Base-by-base conservation (phyloP, 2,329 filamentous ascomycete genomes). In the Fusarium duplospermum region DNA sequence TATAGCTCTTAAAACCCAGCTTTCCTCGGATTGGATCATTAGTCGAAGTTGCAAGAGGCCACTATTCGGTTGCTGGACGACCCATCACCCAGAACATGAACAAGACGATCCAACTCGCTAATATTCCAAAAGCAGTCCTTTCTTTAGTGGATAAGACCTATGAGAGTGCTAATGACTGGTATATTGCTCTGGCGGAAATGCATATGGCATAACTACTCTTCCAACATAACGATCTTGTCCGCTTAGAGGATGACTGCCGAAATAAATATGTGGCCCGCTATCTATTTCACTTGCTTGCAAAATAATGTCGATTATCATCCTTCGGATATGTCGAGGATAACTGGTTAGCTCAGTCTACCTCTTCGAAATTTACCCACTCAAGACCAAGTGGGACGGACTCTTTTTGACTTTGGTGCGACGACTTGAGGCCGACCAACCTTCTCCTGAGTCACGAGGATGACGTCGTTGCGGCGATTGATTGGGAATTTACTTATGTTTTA, bases 41-140 rank as follows among this genome's bases (percentile, higher is more conserved):
- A 0, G 47, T 67, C 35, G 69, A 83, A 62, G 38, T 66, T 4
- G 68, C 73, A 4, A 64, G 76, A 10, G 74, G 75, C 24, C 67
- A 36, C 9, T 80, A 77, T 76, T 67, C 72, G 35, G 80, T 83
- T 9, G 71, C 62, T 13, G 69, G 76, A 40, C 78, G 83, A 24
- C 84, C 84, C 4, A 62, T 87, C 6, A 83, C 82, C 1, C 75
- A 81, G 4, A 84, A 84, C 64, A 86, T 87, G 83, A 85, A 82
- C 64, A 80, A 84, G 40, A 74, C 84, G 54, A 47, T 81, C 16
- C 73, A 62, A 8, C 56, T 78, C 4, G 70, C 73, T 40, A 77
- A 75, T 33, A 71, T 78, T 18, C 78, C 77, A 3, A 33, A 20
- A 11, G 29, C 54, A 13, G 56, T 79, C 1, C 60, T 81, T 2